Evolutionary conservation across 352 stramenopile genomes (phyloP).

Genomic region (Achlya hypogyna): DNA sequence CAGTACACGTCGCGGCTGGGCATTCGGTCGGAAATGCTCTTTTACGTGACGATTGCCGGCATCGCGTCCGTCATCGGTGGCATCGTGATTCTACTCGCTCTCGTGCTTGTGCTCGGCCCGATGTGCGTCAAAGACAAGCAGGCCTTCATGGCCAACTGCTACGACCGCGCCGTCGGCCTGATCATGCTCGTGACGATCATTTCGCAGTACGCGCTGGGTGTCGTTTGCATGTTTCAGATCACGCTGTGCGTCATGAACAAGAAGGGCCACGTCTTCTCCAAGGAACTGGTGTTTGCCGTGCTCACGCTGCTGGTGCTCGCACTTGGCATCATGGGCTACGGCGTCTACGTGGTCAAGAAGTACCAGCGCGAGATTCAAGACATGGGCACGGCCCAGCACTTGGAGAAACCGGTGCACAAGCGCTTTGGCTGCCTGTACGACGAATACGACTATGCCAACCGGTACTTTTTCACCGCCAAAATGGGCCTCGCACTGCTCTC

Average conservation of each 20-base stretch:
- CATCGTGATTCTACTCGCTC: slow-evolving; percentile 48
- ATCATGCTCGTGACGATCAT: slow-evolving; percentile 64
- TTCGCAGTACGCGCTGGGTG: slow-evolving; percentile 78
- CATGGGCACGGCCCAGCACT: slow-evolving; percentile 60
- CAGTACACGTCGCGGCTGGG: slow-evolving; percentile 61
- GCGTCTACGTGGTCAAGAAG: slow-evolving; percentile 56
- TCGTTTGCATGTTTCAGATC: slow-evolving; percentile 78
- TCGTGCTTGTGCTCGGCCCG: slow-evolving; percentile 61
- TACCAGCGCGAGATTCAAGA: slow-evolving; percentile 68
- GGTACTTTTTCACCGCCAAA: slow-evolving; percentile 77
- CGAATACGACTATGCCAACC: slow-evolving; percentile 83
- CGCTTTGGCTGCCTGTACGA: slow-evolving; percentile 78
- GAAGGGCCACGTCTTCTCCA: slow-evolving; percentile 39
- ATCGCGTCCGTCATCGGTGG: slow-evolving; percentile 64
- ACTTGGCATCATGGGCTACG: slow-evolving; percentile 68
- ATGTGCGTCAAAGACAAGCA: slow-evolving; percentile 24
- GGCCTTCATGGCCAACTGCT: slow-evolving; percentile 66
- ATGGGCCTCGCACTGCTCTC: slow-evolving; percentile 61
- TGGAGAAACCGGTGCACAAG: slow-evolving; percentile 77
- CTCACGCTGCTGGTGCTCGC: slow-evolving; percentile 28
- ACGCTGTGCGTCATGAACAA: background rate
- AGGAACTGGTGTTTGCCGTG: slow-evolving; percentile 39
- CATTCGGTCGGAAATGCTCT: slow-evolving; percentile 73
- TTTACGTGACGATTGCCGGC: slow-evolving; percentile 65
- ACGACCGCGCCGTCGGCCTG: slow-evolving; percentile 78